phyloP scores from a whole-genome alignment of 2,329 filamentous ascomycete species.

The Trematosphaeria pertusa region DNA sequence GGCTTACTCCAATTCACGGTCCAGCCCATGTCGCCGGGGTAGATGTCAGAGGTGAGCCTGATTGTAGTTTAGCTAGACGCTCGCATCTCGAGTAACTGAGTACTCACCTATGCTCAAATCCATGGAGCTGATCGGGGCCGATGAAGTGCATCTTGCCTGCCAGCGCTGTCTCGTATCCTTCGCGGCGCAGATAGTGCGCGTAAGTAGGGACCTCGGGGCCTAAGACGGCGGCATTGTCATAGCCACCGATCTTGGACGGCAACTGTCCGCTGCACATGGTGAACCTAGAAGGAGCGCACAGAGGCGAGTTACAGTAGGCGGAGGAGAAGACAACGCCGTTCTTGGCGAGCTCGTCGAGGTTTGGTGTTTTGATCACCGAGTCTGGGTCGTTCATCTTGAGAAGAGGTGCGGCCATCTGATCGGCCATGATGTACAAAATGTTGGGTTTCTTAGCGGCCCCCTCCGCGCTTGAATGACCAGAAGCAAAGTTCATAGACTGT shows the following conservation, averaged over 20 bases:
- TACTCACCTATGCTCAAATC: constrained; percentile 77
- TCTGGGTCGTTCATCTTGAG: constrained; percentile 90
- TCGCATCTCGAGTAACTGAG: no score
- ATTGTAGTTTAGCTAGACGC: constrained; percentile 12
- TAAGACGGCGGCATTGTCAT: constrained; percentile 88
- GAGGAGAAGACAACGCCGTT: constrained; percentile 89
- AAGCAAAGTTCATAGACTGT: constrained; percentile 34
- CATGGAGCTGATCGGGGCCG: constrained; percentile 86
- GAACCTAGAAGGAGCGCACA: constrained; percentile 92
- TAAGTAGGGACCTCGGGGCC: constrained; percentile 87
- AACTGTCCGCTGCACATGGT: constrained; percentile 92
- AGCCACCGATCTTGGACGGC: constrained; percentile 89
- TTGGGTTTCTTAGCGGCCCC: constrained; percentile 63
- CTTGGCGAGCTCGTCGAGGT: constrained; percentile 82
- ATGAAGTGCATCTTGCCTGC: constrained; percentile 99
- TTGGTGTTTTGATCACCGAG: constrained; percentile 90
- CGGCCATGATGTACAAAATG: constrained; percentile 94
- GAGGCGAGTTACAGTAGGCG: constrained; percentile 91
- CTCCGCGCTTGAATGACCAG: constrained; percentile 16
- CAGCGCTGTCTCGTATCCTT: constrained; percentile 87
- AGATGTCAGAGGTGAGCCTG: constrained; percentile 92
- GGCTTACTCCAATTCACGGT: constrained; percentile 95
- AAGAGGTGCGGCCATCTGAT: constrained; percentile 89
- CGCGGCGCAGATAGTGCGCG: constrained; percentile 84
- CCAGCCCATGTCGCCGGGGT: constrained; percentile 94